phyloP scores from a whole-genome alignment of 2,329 filamentous ascomycete species.

The Cladosporium halotolerans region DNA sequence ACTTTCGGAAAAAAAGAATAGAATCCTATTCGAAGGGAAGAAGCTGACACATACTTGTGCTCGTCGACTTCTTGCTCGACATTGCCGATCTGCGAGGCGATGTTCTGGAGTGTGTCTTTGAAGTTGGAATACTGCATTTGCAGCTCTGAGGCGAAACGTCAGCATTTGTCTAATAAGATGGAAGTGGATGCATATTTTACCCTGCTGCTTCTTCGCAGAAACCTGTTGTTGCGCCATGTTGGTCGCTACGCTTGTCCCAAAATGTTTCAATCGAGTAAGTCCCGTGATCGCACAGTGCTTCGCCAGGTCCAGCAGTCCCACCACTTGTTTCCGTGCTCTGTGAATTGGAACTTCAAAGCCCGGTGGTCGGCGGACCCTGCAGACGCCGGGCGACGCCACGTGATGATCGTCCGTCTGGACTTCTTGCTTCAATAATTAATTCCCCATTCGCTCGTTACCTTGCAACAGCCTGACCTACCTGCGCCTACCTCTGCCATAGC shows the following conservation, averaged over 20 bases:
- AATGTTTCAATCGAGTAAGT: background rate
- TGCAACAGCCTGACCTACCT: background rate
- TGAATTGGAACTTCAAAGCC: background rate
- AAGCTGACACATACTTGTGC: constrained; percentile 65
- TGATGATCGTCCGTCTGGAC: constrained; percentile 2
- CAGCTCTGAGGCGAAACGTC: constrained; percentile 52
- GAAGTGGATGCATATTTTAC: constrained; percentile 34
- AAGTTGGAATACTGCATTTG: constrained; percentile 74
- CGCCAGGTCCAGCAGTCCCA: constrained; percentile 1
- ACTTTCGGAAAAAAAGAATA: too few species aligned
- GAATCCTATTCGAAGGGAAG: background rate
- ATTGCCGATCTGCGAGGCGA: constrained; percentile 94
- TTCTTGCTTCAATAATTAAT: background rate
- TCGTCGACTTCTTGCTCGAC: constrained; percentile 97
- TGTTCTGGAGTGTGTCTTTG: constrained; percentile 73
- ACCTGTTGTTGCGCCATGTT: constrained; percentile 46
- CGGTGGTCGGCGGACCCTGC: too few species aligned
- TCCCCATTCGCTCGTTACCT: too few species aligned
- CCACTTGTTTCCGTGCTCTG: background rate
- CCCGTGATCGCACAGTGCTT: background rate
- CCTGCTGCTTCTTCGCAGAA: constrained; percentile 67
- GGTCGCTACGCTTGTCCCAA: background rate
- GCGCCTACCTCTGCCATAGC: background rate
- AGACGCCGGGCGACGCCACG: background rate
- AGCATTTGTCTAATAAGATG: constrained; percentile 6